Evolutionary conservation across 2,329 filamentous ascomycete species (phyloP).

Genomic region (Trichoderma harzianum): DNA sequence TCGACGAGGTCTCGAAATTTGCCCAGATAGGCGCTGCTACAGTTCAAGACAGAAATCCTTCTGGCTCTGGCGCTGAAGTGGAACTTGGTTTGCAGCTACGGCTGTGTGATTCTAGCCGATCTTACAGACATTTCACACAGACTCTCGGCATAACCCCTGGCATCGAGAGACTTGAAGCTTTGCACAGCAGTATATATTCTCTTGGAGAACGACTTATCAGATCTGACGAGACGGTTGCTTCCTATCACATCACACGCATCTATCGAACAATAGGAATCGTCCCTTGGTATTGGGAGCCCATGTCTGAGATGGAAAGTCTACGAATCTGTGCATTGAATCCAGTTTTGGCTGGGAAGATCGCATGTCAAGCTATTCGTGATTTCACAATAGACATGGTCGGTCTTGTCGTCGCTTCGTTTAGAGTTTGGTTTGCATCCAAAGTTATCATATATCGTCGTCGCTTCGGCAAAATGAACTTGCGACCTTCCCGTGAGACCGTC

Average conservation of each 20-base stretch:
- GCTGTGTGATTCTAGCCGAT: conserved; percentile 24
- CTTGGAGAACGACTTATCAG: conserved; percentile 22
- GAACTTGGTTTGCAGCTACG: conserved; percentile 17
- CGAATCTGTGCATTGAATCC: conserved; percentile 23
- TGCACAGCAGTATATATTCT: background rate
- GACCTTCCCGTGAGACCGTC: background rate
- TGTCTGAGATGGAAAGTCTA: conserved; percentile 20
- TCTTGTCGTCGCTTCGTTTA: conserved; percentile 19
- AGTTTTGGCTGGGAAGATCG: background rate
- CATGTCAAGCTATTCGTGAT: conserved; percentile 17
- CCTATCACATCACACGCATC: conserved; percentile 24
- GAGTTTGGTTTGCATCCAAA: conserved; percentile 1
- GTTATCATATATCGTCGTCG: conserved; percentile 16
- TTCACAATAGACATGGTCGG: conserved; percentile 20
- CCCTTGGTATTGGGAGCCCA: conserved; percentile 28
- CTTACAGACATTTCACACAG: conserved; percentile 8
- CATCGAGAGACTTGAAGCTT: conserved; percentile 7
- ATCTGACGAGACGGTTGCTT: background rate
- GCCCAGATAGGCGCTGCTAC: conserved; percentile 1
- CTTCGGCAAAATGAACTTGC: conserved; percentile 10
- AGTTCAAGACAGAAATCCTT: background rate
- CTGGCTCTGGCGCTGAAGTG: background rate
- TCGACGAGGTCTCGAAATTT: conserved; percentile 28
- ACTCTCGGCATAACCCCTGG: background rate
- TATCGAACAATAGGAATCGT: conserved; percentile 23